Percentiles rank a stretch among this genome's conserved stretches.
These are phyloP conservation scores for Oryza meyeriana DNA, from an alignment of 176 grass and related monocot genomes.

Conservation along the genomic window DNA sequence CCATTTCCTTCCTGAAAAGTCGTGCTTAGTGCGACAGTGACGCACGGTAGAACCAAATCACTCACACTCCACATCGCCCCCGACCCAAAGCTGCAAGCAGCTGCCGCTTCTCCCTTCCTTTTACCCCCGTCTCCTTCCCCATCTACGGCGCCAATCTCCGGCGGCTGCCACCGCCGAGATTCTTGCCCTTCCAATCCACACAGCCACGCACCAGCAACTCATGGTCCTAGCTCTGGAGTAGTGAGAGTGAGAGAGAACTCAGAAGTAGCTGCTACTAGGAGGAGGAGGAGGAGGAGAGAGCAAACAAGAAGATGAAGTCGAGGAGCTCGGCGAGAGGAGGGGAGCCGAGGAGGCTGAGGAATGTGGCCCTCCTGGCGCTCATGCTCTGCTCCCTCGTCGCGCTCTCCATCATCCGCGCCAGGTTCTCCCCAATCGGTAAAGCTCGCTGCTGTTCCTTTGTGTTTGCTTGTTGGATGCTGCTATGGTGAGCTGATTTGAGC, in stretches of 20 bases:
- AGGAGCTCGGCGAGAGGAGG: constrained; percentile 39
- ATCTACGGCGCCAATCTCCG: not conserved
- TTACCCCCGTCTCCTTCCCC: not conserved
- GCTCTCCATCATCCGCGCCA: constrained; percentile 57
- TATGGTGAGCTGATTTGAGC: not conserved
- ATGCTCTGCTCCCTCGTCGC: constrained; percentile 57
- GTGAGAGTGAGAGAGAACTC: too few species aligned
- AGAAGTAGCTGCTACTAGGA: not conserved
- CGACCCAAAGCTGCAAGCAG: not conserved
- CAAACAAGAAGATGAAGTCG: constrained; percentile 41
- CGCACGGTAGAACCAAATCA: not conserved
- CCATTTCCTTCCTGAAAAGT: not conserved
- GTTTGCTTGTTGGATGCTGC: not conserved
- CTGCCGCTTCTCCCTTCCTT: not conserved
- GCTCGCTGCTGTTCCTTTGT: not conserved
- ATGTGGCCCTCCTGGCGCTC: constrained; percentile 45
- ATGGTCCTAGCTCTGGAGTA: not conserved
- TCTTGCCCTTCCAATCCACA: not conserved
- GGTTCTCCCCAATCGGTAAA: constrained; percentile 42
- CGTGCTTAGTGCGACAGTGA: not conserved
- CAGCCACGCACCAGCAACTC: too few species aligned
- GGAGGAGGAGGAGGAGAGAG: too few species aligned
- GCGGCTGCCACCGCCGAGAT: not conserved
- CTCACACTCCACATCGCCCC: not conserved
- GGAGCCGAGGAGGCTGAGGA: constrained; percentile 39